These are phyloP conservation scores for Erodium texanum DNA, from an alignment of 441 rosid genomes.

Conservation along the genomic window DNA sequence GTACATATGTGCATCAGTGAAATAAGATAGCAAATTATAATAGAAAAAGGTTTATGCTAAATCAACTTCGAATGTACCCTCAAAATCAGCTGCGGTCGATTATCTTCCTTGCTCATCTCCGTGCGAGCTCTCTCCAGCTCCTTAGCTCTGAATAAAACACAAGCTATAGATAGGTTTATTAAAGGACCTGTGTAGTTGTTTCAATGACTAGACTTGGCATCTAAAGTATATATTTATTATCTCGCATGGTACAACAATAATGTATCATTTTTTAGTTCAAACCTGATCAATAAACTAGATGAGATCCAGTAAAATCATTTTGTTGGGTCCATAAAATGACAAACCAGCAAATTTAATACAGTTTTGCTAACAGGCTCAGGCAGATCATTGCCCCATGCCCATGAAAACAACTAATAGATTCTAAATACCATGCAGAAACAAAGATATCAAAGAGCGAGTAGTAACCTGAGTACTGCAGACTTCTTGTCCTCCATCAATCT, in stretches of 20 bases:
- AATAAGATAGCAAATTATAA: background rate
- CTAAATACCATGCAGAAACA: conserved; percentile 13
- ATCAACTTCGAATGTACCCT: conserved; percentile 28
- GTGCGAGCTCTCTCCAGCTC: conserved; percentile 64
- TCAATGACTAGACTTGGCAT: background rate
- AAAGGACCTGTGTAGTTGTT: background rate
- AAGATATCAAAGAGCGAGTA: conserved; percentile 15
- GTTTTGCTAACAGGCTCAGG: background rate
- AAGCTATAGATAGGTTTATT: conserved; percentile 8
- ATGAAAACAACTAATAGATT: background rate
- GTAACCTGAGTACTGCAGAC: conserved; percentile 53
- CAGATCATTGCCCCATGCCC: background rate
- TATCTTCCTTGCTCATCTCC: conserved; percentile 70
- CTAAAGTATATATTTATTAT: background rate
- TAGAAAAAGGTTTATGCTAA: conserved; percentile 3
- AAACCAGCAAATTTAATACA: background rate
- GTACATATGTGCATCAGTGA: background rate
- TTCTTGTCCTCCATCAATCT: conserved; percentile 59
- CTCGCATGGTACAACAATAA: background rate
- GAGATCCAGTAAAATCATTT: background rate
- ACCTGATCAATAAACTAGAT: background rate
- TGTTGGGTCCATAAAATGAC: background rate
- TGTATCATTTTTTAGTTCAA: background rate
- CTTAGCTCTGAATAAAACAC: conserved; percentile 41
- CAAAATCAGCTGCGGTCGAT: conserved; percentile 48